phyloP scores from a whole-genome alignment of 768 basidiomycete species.

The Botryobasidium botryosum region DNA sequence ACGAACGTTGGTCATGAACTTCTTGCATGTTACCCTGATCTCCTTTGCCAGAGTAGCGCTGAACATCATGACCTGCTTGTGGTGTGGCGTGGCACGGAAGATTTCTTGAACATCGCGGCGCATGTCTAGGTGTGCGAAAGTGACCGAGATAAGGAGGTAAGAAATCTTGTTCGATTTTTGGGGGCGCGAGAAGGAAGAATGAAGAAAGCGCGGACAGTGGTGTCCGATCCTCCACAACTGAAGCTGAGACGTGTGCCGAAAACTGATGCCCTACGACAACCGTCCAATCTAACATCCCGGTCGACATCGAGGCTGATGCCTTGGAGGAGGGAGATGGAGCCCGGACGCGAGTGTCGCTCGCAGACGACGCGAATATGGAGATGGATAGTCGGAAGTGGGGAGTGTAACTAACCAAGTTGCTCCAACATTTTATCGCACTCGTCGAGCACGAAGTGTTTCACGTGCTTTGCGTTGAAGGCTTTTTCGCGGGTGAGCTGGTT shows the following conservation, averaged over 20 bases:
- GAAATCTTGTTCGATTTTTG: background rate
- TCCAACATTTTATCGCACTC: conserved; percentile 99
- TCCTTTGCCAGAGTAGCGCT: conserved; percentile 96
- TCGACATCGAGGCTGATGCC: no score
- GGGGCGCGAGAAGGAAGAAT: background rate
- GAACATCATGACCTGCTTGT: conserved; percentile 99
- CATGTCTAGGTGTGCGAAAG: conserved; percentile 68
- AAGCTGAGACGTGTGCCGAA: no score
- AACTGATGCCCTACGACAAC: no score
- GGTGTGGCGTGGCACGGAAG: conserved; percentile 94
- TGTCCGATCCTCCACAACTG: no score
- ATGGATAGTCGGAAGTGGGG: conserved; percentile 39
- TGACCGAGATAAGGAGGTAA: conserved; percentile 5
- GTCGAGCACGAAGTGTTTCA: conserved; percentile 99
- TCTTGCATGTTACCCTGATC: conserved; percentile 94
- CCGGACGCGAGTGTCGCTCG: background rate
- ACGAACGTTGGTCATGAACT: conserved; percentile 97
- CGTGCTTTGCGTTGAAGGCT: conserved; percentile 82
- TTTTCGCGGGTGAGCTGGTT: conserved; percentile 95
- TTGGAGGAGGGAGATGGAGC: background rate
- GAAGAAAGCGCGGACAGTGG: background rate
- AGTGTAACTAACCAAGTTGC: conserved; percentile 96
- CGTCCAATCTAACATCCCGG: no score
- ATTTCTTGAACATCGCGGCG: conserved; percentile 99
- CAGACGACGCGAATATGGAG: conserved; percentile 27